Base-by-base conservation (phyloP, 345 rosid genomes). In the Moringa oleifera region DNA sequence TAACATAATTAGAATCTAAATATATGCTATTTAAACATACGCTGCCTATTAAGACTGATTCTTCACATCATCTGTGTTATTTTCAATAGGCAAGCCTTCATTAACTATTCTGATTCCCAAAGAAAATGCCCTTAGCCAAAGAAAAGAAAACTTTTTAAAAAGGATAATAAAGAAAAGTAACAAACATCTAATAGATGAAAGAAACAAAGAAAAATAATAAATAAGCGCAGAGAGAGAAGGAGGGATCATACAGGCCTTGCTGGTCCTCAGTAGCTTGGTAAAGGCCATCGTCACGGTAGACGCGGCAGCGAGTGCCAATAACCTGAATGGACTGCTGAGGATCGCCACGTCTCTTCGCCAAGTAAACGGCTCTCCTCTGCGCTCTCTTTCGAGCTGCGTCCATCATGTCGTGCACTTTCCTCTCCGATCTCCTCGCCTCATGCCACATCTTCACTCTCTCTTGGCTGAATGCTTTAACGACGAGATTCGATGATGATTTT, bases 301-400 rank as follows among this genome's bases (percentile, higher is more conserved):
- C 61, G 31, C 88, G 83, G 71, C 82, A 90, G 21, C 96, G 91
- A 18, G 85, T 75, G 45, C 88, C 87, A 23, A 81, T 59, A 50
- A 83, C 86, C 77, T 91, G 97, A 57, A 94, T 94, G 31, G 93
- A 88, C 58, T 90, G 97, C 70, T 83, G 86, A 18, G 96, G 99
- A 69, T 94, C 99, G 59, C 99, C 99, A 33, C 97, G 90, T 25
- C 97, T 73, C 78, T 90, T 85, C 11, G 99, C 97, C 63, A 94
- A 64, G 77, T 79, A 86, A 23, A 90, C 81, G 45, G 96, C 99
- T 58, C 96, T 78, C 23, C 99, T 63, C 70, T 90, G 97, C 2
- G 96, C 99, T 70, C 99, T 70, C 80, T 91, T 95, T 55, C 99
- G 91, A 73, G 97, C 97, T 0, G 95, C 97, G 84, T 91, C 97